phyloP scores from a whole-genome alignment of 2,329 filamentous ascomycete species.

The Tolypocladium cylindrosporum region DNA sequence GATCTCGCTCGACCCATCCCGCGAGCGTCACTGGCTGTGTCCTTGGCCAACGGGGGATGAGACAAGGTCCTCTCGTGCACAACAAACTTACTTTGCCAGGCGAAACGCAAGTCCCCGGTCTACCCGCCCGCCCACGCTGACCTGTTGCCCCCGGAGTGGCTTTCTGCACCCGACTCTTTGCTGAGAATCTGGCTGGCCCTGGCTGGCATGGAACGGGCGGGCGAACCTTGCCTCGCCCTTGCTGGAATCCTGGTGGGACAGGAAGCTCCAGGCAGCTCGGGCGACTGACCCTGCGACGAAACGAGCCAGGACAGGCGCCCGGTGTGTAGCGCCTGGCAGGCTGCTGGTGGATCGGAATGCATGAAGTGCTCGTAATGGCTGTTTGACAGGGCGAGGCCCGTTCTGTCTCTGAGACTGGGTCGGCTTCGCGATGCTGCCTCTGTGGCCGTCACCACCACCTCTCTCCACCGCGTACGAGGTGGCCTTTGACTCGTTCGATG shows the following conservation, averaged over 20 bases:
- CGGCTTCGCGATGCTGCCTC: slow-evolving; percentile 8
- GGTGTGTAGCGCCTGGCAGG: not conserved
- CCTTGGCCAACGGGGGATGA: not conserved
- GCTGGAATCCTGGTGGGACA: slow-evolving; percentile 1
- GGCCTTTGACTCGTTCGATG: not conserved
- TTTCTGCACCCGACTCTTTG: not conserved
- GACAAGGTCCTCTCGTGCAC: not conserved
- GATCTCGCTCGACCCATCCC: not conserved
- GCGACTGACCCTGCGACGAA: not conserved
- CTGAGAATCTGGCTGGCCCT: not conserved
- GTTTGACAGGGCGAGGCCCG: not conserved
- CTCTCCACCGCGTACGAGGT: not conserved
- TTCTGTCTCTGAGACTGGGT: slow-evolving; percentile 10
- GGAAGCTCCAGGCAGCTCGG: not conserved
- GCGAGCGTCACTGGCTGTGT: not conserved
- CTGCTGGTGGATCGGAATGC: slow-evolving; percentile 17
- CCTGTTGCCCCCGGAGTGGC: not conserved
- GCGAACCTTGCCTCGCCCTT: not conserved
- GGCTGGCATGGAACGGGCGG: not conserved
- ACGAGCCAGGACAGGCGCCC: not conserved
- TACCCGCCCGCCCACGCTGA: not conserved
- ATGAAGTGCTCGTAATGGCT: slow-evolving; percentile 18
- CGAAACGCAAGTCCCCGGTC: not conserved
- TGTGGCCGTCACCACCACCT: not conserved
- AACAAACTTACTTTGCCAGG: not conserved